These are phyloP conservation scores for Alternaria solani DNA, from an alignment of 2,329 filamentous ascomycete species.

Conservation along the genomic window DNA sequence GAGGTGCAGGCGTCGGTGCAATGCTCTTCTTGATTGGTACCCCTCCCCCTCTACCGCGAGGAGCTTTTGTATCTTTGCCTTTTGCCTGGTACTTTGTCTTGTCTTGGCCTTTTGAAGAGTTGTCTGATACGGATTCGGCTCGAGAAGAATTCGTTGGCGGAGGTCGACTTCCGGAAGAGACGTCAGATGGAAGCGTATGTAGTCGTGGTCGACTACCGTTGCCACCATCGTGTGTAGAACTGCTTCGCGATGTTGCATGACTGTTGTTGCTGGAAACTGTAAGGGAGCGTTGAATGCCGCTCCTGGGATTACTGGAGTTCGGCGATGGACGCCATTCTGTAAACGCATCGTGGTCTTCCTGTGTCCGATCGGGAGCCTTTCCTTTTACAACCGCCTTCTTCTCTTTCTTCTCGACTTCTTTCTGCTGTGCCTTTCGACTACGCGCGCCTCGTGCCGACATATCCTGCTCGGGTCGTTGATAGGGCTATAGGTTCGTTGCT, in stretches of 20 bases:
- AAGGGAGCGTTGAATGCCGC: conserved; percentile 34
- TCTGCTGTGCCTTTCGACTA: conserved; percentile 51
- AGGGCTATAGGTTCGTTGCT: neutral
- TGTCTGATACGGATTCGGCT: conserved; percentile 36
- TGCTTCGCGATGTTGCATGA: conserved; percentile 40
- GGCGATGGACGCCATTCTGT: conserved; percentile 40
- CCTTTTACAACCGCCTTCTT: conserved; percentile 47
- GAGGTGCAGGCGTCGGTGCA: conserved; percentile 21
- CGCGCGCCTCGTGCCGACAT: conserved; percentile 54
- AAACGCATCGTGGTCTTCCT: conserved; percentile 38
- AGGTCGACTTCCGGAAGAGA: conserved; percentile 28
- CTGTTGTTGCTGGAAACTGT: conserved; percentile 43
- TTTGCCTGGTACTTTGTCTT: conserved; percentile 46
- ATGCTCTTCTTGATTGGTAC: conserved; percentile 46
- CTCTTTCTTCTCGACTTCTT: conserved; percentile 52
- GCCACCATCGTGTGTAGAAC: conserved; percentile 35
- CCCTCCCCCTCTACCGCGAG: conserved; percentile 50
- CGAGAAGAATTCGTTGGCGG: conserved; percentile 31
- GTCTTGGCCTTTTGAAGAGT: conserved; percentile 42
- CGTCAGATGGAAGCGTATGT: conserved; percentile 34
- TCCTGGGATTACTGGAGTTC: conserved; percentile 27
- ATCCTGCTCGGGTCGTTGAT: conserved; percentile 1
- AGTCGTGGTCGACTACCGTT: conserved; percentile 26
- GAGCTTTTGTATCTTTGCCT: conserved; percentile 50
- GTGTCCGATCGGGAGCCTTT: conserved; percentile 35